Percentiles rank a stretch among this genome's conserved stretches.
These are phyloP conservation scores for Pascua sp. DNA, from an alignment of 1,284 basidiomycete species.

Conservation along the genomic window DNA sequence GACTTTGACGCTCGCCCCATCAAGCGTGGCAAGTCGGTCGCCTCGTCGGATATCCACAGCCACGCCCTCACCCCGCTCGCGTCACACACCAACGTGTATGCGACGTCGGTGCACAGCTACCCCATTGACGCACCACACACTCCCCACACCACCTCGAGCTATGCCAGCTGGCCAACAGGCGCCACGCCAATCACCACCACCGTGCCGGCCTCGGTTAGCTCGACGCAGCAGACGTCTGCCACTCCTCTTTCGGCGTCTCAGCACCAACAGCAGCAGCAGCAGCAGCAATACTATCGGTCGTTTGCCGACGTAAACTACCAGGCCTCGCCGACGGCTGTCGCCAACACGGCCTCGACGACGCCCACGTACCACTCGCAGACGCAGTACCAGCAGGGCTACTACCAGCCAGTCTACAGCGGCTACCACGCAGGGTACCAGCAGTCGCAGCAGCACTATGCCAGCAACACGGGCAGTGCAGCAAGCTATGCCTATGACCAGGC, in stretches of 20 bases:
- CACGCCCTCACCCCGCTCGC: constrained; percentile 13
- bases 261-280: constrained; percentile 10
- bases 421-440: constrained; percentile 1
- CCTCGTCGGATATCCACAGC: constrained; percentile 3
- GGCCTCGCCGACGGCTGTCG: not conserved
- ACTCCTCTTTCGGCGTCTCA: not conserved
- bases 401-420: not conserved
- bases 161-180: constrained; percentile 8
- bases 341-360: not conserved
- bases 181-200: constrained; percentile 8
- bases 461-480: constrained; percentile 6
- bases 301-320: constrained; percentile 7
- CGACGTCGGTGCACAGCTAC: constrained; percentile 13
- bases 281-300: constrained; percentile 14
- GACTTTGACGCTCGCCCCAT: constrained; percentile 12
- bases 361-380: constrained; percentile 1
- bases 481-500: constrained; percentile 11
- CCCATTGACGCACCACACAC: constrained; percentile 7
- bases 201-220: not conserved
- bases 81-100: constrained; percentile 20
- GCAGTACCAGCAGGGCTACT: no score
- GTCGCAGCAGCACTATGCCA: not conserved
- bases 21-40: constrained; percentile 17
- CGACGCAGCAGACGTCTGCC: not conserved
- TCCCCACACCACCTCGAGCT: constrained; percentile 5